These are phyloP conservation scores for Ramularia endophylla DNA, from an alignment of 2,329 filamentous ascomycete genomes.

Conservation along the genomic window DNA sequence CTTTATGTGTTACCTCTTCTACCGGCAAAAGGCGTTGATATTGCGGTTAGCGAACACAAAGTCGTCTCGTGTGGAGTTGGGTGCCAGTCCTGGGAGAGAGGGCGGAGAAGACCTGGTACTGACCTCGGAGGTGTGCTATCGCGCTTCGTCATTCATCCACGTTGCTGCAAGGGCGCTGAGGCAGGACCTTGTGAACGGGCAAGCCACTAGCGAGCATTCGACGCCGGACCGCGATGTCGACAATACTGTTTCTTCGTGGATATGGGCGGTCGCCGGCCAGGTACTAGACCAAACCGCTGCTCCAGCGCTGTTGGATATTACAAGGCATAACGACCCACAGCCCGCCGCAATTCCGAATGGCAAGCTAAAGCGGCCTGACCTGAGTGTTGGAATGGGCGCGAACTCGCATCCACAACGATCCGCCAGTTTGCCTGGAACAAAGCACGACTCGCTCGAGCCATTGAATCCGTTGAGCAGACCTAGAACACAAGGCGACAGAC, in stretches of 20 bases:
- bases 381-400: constrained; percentile 26
- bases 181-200: constrained; percentile 64
- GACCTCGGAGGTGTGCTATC: constrained; percentile 79
- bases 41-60: constrained; percentile 71
- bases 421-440: constrained; percentile 19
- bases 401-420: constrained; percentile 28
- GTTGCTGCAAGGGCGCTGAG: constrained; percentile 73
- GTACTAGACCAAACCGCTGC: constrained; percentile 63
- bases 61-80: constrained; percentile 38
- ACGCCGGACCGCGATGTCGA: constrained; percentile 49
- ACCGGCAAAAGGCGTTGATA: constrained; percentile 76
- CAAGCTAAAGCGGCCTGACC: constrained; percentile 16
- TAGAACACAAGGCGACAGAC: constrained; percentile 10
- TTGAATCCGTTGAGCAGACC: constrained; percentile 6
- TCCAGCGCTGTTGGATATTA: constrained; percentile 21
- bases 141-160: constrained; percentile 78
- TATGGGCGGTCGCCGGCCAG: constrained; percentile 69
- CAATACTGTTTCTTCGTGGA: constrained; percentile 71
- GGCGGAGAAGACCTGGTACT: constrained; percentile 64
- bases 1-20: constrained; percentile 90
- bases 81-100: constrained; percentile 26
- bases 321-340: constrained; percentile 6
- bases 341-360: constrained; percentile 15
- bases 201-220: constrained; percentile 32
- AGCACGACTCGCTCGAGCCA: constrained; percentile 7